Evolutionary conservation across 2,329 filamentous ascomycete genomes (phyloP).

Genomic region (Pestalotiopsis fici): DNA sequence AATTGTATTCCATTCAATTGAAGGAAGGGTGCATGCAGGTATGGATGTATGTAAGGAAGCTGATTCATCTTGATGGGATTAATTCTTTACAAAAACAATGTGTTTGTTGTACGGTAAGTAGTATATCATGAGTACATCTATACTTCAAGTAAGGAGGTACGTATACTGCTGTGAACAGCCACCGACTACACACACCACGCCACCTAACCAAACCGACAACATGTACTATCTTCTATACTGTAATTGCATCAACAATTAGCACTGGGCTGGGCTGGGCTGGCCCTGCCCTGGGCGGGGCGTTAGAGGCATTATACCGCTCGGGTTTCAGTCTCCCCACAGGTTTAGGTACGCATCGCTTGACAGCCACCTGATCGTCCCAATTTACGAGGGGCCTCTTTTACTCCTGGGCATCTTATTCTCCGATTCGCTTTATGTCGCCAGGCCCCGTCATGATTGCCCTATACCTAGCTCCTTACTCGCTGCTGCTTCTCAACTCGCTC

Average conservation of each 20-base stretch:
- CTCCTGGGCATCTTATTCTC: conserved; percentile 8
- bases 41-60: neutral
- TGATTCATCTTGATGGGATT: neutral
- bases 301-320: neutral
- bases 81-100: neutral
- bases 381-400: conserved; percentile 3
- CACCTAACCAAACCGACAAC: neutral
- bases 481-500: conserved; percentile 17
- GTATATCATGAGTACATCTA: neutral
- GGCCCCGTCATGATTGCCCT: conserved; percentile 23
- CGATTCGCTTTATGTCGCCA: conserved; percentile 12
- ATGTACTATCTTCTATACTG: neutral
- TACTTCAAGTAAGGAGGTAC: neutral
- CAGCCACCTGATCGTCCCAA: conserved; percentile 26
- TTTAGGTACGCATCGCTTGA: conserved; percentile 31
- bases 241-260: conserved; percentile 2
- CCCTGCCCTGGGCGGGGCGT: neutral
- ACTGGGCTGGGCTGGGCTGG: neutral
- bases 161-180: neutral
- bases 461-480: conserved; percentile 10
- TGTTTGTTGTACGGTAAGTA: neutral
- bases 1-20: neutral
- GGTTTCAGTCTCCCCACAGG: conserved; percentile 32
- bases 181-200: neutral
- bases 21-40: neutral